Percentiles rank a stretch among this genome's conserved stretches.
Conservation (phyloP, 768 basidiomycete species). For the Tylopilus subfusipes region DNA sequence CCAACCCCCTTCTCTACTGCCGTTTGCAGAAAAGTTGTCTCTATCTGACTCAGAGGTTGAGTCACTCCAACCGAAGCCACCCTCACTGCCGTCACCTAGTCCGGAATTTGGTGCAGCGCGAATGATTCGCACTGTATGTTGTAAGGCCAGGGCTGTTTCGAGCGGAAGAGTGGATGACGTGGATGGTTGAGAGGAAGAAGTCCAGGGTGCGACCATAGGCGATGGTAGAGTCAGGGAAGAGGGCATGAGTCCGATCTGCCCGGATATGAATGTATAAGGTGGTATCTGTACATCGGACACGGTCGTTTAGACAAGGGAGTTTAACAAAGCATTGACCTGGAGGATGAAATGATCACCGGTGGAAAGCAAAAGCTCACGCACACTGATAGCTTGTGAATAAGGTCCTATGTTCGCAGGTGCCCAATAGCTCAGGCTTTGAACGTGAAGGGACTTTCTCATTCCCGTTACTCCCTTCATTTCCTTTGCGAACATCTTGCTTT, state of each 20-base stretch:
- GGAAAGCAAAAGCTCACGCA: constrained; percentile 35
- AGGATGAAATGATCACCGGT: not conserved
- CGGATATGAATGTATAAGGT: constrained; percentile 82
- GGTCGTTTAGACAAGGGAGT: not conserved
- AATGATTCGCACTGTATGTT: constrained; percentile 73
- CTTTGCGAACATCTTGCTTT: constrained; percentile 10
- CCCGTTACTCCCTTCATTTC: constrained; percentile 28
- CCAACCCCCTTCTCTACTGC: constrained; percentile 41
- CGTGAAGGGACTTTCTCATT: constrained; percentile 74
- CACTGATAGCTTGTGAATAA: constrained; percentile 90
- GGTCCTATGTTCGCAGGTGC: constrained; percentile 99
- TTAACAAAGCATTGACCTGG: not conserved
- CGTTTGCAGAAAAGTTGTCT: constrained; percentile 31
- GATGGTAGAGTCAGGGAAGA: constrained; percentile 63
- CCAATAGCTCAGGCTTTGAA: constrained; percentile 97
- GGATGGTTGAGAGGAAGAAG: constrained; percentile 39
- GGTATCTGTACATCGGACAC: constrained; percentile 48
- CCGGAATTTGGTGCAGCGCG: constrained; percentile 50
- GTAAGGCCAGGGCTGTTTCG: constrained; percentile 73
- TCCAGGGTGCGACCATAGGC: constrained; percentile 33
- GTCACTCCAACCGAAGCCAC: constrained; percentile 25
- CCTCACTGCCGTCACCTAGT: constrained; percentile 26
- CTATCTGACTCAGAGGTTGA: constrained; percentile 14
- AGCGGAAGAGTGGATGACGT: constrained; percentile 48
- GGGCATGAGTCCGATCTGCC: constrained; percentile 92